Percentiles rank a stretch among this genome's conserved stretches.
Conservation (phyloP, 345 rosid species). For the Aquilaria malaccensis region DNA sequence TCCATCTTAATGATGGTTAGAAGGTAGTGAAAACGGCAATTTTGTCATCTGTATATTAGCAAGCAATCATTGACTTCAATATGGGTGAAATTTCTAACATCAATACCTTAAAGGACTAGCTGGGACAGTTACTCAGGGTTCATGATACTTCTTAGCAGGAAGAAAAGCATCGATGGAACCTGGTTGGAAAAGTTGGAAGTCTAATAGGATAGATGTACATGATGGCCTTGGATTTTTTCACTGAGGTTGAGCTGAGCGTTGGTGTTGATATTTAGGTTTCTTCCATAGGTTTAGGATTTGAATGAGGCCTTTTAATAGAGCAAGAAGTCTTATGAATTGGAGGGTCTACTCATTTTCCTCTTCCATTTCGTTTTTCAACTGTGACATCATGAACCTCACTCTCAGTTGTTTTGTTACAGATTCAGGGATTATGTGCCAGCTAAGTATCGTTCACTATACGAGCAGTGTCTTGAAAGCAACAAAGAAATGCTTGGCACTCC, state of each 20-base stretch:
- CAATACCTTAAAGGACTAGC: no score
- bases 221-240: neutral
- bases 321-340: neutral
- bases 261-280: neutral
- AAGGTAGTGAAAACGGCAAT: neutral
- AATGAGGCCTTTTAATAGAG: no score
- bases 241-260: neutral
- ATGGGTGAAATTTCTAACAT: neutral
- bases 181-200: no score
- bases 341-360: neutral
- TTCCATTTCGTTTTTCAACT: neutral
- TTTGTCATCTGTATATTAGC: neutral
- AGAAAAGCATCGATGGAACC: no score
- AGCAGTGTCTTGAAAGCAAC: constrained; percentile 49
- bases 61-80: neutral
- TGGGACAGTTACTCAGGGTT: no score
- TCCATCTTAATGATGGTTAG: neutral
- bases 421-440: constrained; percentile 81
- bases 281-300: no score
- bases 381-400: constrained; percentile 4
- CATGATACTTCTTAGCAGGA: no score
- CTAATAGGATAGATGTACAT: neutral
- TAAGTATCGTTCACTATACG: constrained; percentile 56
- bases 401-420: constrained; percentile 26
- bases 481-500: constrained; percentile 17